Conservation (phyloP, 1,139 yeast genomes). For the Kodamaea derodonti region DNA sequence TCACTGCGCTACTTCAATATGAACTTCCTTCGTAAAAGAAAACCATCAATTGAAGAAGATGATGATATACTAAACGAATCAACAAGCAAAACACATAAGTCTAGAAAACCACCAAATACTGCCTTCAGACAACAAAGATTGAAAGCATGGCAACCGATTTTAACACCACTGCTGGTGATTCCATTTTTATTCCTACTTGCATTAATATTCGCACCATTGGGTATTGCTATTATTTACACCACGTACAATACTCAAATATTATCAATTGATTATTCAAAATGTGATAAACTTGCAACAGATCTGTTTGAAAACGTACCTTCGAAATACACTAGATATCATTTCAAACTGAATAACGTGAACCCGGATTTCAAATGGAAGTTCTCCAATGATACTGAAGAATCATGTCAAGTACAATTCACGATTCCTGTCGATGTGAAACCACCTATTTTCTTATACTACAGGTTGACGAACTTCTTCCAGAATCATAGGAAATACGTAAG, state of each 20-base stretch:
- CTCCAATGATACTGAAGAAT: slow-evolving; percentile 29
- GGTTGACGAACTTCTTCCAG: slow-evolving; percentile 69
- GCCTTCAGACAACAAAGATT: slow-evolving; percentile 67
- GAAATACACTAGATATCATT: slow-evolving; percentile 52
- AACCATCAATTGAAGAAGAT: slow-evolving; percentile 24
- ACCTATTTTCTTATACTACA: slow-evolving; percentile 65
- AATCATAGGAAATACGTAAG: slow-evolving; percentile 76
- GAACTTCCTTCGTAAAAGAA: slow-evolving; percentile 40
- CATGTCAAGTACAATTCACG: slow-evolving; percentile 56
- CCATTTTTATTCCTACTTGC: slow-evolving; percentile 62
- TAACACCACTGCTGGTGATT: slow-evolving; percentile 72
- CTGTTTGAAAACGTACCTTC: slow-evolving; percentile 45
- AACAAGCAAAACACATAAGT: slow-evolving; percentile 35
- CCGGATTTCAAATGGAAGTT: slow-evolving; percentile 56
- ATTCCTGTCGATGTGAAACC: slow-evolving; percentile 56
- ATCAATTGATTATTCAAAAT: slow-evolving; percentile 56
- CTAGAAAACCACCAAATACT: slow-evolving; percentile 71
- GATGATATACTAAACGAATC: slow-evolving; percentile 17
- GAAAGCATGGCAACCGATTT: slow-evolving; percentile 81
- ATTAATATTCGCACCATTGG: slow-evolving; percentile 70
- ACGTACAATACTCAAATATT: slow-evolving; percentile 59
- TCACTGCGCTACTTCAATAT: too few species aligned
- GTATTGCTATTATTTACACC: slow-evolving; percentile 60
- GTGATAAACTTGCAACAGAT: slow-evolving; percentile 39
- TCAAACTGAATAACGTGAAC: slow-evolving; percentile 38